A percentile compares a stretch with the other conserved stretches of the same genome.
phyloP scores from a whole-genome alignment of 257 asterid species.

The Perilla frutescens region DNA sequence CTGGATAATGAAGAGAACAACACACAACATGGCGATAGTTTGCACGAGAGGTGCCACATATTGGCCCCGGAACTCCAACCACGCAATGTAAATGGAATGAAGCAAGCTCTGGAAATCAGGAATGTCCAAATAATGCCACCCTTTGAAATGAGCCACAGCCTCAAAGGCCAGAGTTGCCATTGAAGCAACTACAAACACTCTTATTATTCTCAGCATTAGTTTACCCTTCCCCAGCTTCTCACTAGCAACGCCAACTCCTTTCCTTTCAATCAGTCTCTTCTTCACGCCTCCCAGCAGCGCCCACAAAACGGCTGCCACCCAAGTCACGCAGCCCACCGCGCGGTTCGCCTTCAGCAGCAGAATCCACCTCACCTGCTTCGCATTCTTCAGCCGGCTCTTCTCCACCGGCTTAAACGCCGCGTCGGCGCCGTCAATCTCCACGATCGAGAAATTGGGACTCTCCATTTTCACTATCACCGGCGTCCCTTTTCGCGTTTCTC shows the following conservation, averaged over 20 bases:
- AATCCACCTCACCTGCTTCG: slow-evolving; percentile 73
- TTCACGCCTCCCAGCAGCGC: slow-evolving; percentile 51
- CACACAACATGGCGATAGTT: slow-evolving; percentile 53
- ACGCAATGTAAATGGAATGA: slow-evolving; percentile 47
- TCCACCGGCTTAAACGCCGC: slow-evolving; percentile 70
- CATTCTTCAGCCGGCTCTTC: slow-evolving; percentile 63
- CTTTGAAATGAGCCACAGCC: slow-evolving; percentile 53
- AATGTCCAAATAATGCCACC: slow-evolving; percentile 58
- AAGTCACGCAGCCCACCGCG: slow-evolving; percentile 67
- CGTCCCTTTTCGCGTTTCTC: slow-evolving; percentile 47
- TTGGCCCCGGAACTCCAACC: slow-evolving; percentile 56
- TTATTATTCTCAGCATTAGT: slow-evolving; percentile 50
- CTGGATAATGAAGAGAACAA: slow-evolving; percentile 60
- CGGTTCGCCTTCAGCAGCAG: slow-evolving; percentile 67
- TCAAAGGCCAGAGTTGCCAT: slow-evolving; percentile 55
- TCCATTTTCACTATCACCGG: slow-evolving; percentile 78
- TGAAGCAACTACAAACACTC: slow-evolving; percentile 38
- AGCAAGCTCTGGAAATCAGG: slow-evolving; percentile 55
- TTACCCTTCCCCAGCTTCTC: slow-evolving; percentile 67
- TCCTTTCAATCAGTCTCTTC: slow-evolving; percentile 52
- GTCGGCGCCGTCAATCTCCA: slow-evolving; percentile 73
- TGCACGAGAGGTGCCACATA: slow-evolving; percentile 60
- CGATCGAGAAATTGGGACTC: slow-evolving; percentile 67
- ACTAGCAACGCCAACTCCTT: slow-evolving; percentile 61
- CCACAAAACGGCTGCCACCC: slow-evolving; percentile 57